Conservation (phyloP, 306 rosid species). For the Rosa chinensis region DNA sequence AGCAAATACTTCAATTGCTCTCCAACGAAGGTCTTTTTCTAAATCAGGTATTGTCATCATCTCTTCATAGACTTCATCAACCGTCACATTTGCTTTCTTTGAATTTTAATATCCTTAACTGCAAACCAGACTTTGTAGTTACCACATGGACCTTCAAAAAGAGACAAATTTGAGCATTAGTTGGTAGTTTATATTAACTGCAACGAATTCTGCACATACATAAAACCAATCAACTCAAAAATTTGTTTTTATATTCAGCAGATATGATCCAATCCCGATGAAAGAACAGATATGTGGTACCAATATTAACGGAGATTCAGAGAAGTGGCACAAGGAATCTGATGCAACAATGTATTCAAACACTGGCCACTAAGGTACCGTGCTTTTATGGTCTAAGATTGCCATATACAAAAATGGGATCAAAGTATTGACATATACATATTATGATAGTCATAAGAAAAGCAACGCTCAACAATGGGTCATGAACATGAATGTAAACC, state of each 20-base stretch:
- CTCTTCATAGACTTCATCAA: no score
- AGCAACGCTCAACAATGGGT: no score
- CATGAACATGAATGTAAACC: no score
- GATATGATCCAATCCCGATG: background rate
- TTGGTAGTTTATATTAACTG: background rate
- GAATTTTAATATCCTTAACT: no score
- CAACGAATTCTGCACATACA: background rate
- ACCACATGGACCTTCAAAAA: conserved; percentile 64
- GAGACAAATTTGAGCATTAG: conserved; percentile 16
- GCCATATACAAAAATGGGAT: background rate
- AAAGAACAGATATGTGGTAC: background rate
- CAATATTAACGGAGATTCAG: background rate
- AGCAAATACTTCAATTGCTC: no score
- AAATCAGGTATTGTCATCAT: no score
- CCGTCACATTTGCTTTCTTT: no score
- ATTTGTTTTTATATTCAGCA: background rate
- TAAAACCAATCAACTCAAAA: background rate
- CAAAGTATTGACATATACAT: no score
- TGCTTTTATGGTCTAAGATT: background rate
- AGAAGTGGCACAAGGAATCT: background rate
- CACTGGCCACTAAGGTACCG: background rate
- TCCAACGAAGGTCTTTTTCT: no score
- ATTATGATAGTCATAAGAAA: no score
- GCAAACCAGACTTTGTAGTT: conserved; percentile 90
- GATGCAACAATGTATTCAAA: background rate